Conservation (phyloP, 768 basidiomycete species). For the Trametes meyenii region DNA sequence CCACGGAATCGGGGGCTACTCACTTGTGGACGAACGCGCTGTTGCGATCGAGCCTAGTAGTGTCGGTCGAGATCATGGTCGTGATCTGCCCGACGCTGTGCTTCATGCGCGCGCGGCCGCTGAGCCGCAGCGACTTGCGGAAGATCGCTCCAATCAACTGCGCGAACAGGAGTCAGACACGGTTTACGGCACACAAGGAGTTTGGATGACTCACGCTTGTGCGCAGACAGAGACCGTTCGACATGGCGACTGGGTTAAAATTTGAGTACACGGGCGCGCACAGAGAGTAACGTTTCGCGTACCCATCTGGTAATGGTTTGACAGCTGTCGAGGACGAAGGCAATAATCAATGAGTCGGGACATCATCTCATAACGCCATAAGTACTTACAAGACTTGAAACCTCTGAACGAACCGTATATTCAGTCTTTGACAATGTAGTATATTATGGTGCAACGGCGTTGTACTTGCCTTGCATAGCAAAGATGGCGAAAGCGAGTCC, state of each 20-base stretch:
- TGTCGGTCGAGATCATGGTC: conserved; percentile 70
- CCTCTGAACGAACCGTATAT: conserved; percentile 34
- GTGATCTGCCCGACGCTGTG: conserved; percentile 70
- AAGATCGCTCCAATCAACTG: conserved; percentile 52
- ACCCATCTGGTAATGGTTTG: conserved; percentile 50
- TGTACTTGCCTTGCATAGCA: conserved; percentile 55
- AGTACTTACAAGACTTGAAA: conserved; percentile 33
- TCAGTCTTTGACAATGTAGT: not conserved
- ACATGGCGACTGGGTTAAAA: conserved; percentile 45
- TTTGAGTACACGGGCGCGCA: not conserved
- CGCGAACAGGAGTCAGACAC: not conserved
- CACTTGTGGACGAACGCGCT: conserved; percentile 40
- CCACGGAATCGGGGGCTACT: not conserved
- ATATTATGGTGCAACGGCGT: too few relatives aligned
- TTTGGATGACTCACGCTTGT: conserved; percentile 42
- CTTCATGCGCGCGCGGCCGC: conserved; percentile 56
- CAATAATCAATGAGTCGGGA: not conserved
- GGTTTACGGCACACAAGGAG: not conserved
- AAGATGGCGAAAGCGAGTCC: conserved; percentile 61
- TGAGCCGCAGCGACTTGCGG: conserved; percentile 69
- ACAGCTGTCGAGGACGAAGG: conserved; percentile 18
- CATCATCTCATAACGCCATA: not conserved
- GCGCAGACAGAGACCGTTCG: conserved; percentile 50
- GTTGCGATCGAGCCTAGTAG: conserved; percentile 55
- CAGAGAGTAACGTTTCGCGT: not conserved